phyloP scores from a whole-genome alignment of 202 grass and related monocot species.

The Bolboschoenoplectus hybrid region DNA sequence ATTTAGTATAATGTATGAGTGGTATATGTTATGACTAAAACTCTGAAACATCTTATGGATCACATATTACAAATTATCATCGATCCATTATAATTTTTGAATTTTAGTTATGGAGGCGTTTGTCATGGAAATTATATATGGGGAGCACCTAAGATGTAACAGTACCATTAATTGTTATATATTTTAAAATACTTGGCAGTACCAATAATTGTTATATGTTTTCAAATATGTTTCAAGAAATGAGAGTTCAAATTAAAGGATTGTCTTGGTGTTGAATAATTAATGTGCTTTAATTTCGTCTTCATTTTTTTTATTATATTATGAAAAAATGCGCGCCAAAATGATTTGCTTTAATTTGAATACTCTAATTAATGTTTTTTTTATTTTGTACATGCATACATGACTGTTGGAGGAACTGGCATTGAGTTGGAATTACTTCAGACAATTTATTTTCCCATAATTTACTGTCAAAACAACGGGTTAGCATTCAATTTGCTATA shows the following conservation, averaged over 20 bases:
- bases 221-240: background rate
- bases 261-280: too few relatives aligned
- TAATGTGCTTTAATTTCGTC: too few relatives aligned
- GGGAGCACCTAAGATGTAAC: background rate
- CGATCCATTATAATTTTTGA: constrained; percentile 8
- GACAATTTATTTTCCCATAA: background rate
- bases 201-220: too few relatives aligned
- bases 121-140: background rate
- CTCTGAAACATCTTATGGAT: background rate
- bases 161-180: constrained; percentile 7
- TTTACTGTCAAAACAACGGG: background rate
- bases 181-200: background rate
- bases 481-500: background rate
- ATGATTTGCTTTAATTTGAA: background rate
- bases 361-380: background rate
- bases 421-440: constrained; percentile 20
- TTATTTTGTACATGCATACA: background rate
- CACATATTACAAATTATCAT: background rate
- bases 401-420: background rate
- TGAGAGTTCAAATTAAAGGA: background rate
- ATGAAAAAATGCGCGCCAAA: background rate
- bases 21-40: background rate
- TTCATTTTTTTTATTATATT: too few relatives aligned
- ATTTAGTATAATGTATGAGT: background rate
- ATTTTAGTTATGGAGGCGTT: constrained; percentile 1